Base-by-base conservation (phyloP, 2,329 filamentous ascomycete genomes). In the Cladosporium sp. region DNA sequence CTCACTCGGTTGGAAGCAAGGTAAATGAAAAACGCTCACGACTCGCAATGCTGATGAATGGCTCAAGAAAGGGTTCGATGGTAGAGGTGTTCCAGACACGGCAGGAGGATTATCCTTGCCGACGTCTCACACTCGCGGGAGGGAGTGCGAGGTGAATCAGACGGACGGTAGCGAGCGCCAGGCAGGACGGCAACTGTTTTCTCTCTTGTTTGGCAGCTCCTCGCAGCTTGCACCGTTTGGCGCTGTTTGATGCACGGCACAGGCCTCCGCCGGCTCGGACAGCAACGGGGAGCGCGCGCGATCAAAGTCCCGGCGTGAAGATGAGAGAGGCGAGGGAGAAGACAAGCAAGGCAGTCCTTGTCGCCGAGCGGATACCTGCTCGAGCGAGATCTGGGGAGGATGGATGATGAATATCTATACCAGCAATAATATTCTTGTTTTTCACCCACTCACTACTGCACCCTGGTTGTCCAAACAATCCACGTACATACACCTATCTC, bases 381-480 rank as follows among this genome's bases (percentile, higher is more conserved):
- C 58, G 58, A 23, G 58, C 58, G 29, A 52, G 58, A 62, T 52
- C 58, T 52, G 28, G 16, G 37, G 8, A 50, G 16, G 37, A 8
- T 50, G 57, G 11, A 23, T 35, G 33, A 21, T 21, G 55, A 26
- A 6, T 35, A 14, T 56, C 29, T 35, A 29, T 53, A 8, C 53
- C 35, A 31, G 31, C 40, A 26, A 26, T 26, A 26, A 26, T 40
- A 11, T 11, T 26, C 8, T 21, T n/a, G 21, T 46, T 37, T 31
- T 21, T 52, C 56, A 59, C n/a, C 60, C 33, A 12, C 49, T 35
- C 33, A n/a, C 59, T 62, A 50, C 60, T 62, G 60, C 60, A 62
- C 46, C 11, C 49, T n/a, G 11, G 60, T 62, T 62, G 60, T 44
- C 60, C 60, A 62, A 62, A 62, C 60, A 21, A 62, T 55, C 33